Percentiles rank a stretch among this genome's conserved stretches.
Evolutionary conservation across 2,329 filamentous ascomycete genomes (phyloP).

Genomic region (Paecilomyces sp.): DNA sequence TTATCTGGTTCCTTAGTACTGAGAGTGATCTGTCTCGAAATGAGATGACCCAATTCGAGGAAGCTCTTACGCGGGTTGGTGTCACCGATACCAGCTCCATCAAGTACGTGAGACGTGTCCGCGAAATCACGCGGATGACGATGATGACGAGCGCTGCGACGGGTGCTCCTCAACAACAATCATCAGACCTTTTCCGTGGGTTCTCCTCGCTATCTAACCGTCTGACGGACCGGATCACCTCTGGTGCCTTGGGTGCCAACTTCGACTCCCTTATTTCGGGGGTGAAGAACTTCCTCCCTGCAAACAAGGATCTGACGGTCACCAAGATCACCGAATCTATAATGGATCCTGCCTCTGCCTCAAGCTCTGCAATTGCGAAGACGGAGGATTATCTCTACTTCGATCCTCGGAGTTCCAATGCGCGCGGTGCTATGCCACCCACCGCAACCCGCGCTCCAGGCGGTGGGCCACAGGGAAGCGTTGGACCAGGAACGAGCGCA

Average conservation of each 20-base stretch:
- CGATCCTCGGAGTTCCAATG: slow-evolving; percentile 87
- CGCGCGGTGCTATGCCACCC: slow-evolving; percentile 82
- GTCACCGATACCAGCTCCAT: slow-evolving; percentile 67
- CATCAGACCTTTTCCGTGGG: slow-evolving; percentile 75
- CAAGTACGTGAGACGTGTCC: slow-evolving; percentile 81
- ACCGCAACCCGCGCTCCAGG: slow-evolving; percentile 45
- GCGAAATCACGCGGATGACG: slow-evolving; percentile 94
- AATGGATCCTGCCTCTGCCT: slow-evolving; percentile 89
- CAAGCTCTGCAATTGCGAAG: slow-evolving; percentile 87
- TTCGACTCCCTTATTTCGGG: slow-evolving; percentile 92
- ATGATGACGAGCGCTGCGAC: slow-evolving; percentile 83
- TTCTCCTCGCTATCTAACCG: slow-evolving; percentile 89
- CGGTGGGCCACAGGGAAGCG: slow-evolving; percentile 38
- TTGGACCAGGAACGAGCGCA: slow-evolving; percentile 63
- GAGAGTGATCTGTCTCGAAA: slow-evolving; percentile 77
- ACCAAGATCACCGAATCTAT: slow-evolving; percentile 98
- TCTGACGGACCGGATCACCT: slow-evolving; percentile 88
- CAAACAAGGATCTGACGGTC: slow-evolving; percentile 88
- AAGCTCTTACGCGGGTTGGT: slow-evolving; percentile 68
- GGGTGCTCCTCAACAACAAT: slow-evolving; percentile 54
- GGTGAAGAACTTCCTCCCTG: slow-evolving; percentile 97
- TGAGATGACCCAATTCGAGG: slow-evolving; percentile 81
- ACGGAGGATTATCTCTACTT: slow-evolving; percentile 97
- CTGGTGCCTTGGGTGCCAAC: slow-evolving; percentile 77
- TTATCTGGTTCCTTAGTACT: slow-evolving; percentile 95